A percentile compares a stretch with the other conserved stretches of the same genome.
Evolutionary conservation across 1,284 basidiomycete genomes (phyloP).

Genomic region (Papiliotrema nemorosa): DNA sequence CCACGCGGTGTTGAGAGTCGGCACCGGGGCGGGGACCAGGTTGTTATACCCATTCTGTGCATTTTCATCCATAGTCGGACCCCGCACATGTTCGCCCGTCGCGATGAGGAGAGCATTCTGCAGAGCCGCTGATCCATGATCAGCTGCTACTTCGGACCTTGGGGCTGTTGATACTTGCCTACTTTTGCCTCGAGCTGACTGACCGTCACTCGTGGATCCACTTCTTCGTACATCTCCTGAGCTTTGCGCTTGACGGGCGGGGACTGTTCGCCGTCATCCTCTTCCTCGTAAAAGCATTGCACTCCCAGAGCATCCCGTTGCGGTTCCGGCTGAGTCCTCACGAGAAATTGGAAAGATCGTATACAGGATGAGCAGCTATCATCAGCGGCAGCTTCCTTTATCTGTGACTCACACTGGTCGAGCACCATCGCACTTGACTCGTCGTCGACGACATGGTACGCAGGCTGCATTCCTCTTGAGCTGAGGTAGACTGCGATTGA

Average conservation of each 20-base stretch:
- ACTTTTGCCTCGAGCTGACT: constrained; percentile 32
- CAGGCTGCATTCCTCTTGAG: constrained; percentile 31
- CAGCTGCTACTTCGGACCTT: neutral
- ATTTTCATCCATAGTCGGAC: too few species aligned
- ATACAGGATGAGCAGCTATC: constrained; percentile 26
- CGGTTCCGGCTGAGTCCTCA: constrained; percentile 31
- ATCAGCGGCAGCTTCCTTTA: constrained; percentile 4
- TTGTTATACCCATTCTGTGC: too few species aligned
- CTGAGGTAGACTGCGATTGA: constrained; percentile 19
- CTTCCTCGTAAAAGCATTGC: constrained; percentile 33
- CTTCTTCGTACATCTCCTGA: constrained; percentile 11
- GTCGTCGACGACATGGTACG: constrained; percentile 19
- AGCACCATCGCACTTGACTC: constrained; percentile 28
- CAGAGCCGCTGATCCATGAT: constrained; percentile 13
- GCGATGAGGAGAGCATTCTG: constrained; percentile 2
- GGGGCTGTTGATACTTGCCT: constrained; percentile 26
- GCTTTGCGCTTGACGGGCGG: neutral
- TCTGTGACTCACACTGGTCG: constrained; percentile 10
- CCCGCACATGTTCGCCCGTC: neutral
- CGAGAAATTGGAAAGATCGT: constrained; percentile 18
- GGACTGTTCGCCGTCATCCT: constrained; percentile 6
- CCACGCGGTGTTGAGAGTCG: neutral
- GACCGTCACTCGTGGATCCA: constrained; percentile 10
- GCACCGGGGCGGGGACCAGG: too few species aligned
- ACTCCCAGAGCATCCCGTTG: constrained; percentile 34